These are phyloP conservation scores for Lodderomyces jiufengensis DNA, from an alignment of 1,139 yeast species.

Conservation along the genomic window DNA sequence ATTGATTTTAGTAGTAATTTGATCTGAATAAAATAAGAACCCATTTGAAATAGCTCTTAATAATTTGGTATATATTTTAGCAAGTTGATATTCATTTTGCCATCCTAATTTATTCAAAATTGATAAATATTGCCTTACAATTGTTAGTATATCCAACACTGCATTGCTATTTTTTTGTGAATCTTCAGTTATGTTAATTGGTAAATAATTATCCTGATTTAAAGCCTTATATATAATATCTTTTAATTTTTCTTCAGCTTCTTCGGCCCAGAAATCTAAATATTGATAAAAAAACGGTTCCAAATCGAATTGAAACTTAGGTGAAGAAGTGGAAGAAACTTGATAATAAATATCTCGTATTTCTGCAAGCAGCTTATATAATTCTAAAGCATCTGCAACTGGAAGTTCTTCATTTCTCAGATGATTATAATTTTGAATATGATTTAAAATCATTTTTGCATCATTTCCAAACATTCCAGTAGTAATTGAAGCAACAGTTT, in stretches of 20 bases:
- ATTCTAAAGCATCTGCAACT: constrained; percentile 58
- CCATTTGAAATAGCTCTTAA: constrained; percentile 64
- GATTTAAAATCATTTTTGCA: constrained; percentile 55
- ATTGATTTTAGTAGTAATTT: constrained; percentile 44
- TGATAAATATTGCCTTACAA: constrained; percentile 55
- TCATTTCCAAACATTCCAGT: constrained; percentile 64
- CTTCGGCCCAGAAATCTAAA: constrained; percentile 53
- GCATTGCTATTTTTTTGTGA: constrained; percentile 46
- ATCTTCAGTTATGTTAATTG: constrained; percentile 44
- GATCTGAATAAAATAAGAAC: constrained; percentile 49
- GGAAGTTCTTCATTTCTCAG: constrained; percentile 39
- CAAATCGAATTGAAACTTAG: constrained; percentile 49
- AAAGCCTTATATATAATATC: constrained; percentile 55
- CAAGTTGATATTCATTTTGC: constrained; percentile 59
- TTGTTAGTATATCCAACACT: constrained; percentile 62
- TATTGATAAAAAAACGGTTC: constrained; percentile 61
- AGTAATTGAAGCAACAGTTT: constrained; percentile 53
- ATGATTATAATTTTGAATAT: constrained; percentile 45
- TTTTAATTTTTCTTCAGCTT: constrained; percentile 47
- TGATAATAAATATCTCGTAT: constrained; percentile 54
- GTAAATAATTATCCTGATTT: constrained; percentile 52
- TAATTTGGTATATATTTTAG: constrained; percentile 55
- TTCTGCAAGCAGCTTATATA: constrained; percentile 55
- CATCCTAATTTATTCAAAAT: constrained; percentile 50
- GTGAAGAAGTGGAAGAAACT: constrained; percentile 31